phyloP scores from a whole-genome alignment of 2,329 filamentous ascomycete species.

The Fusarium lyarnte region DNA sequence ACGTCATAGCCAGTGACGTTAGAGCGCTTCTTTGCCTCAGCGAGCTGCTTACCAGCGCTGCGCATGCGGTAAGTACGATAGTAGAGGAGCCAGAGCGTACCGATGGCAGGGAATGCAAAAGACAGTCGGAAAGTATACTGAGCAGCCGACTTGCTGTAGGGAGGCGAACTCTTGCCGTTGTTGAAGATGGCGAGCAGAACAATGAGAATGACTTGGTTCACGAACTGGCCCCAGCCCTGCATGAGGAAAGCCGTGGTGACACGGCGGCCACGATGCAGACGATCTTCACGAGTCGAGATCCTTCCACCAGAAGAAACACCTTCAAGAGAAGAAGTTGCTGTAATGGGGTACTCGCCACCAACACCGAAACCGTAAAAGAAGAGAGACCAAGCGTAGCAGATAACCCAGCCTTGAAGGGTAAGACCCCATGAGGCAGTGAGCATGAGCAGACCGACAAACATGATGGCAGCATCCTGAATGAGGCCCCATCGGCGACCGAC shows the following conservation, averaged over 20 bases:
- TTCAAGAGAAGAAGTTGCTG: slow-evolving; percentile 94
- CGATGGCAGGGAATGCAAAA: slow-evolving; percentile 89
- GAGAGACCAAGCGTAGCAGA: slow-evolving; percentile 94
- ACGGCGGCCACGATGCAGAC: slow-evolving; percentile 93
- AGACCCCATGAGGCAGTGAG: slow-evolving; percentile 90
- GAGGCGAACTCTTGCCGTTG: slow-evolving; percentile 75
- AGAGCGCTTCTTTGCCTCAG: slow-evolving; percentile 83
- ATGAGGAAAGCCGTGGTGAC: slow-evolving; percentile 96
- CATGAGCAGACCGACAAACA: slow-evolving; percentile 93
- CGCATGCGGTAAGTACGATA: slow-evolving; percentile 97
- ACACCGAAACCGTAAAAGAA: slow-evolving; percentile 77
- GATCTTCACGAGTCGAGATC: slow-evolving; percentile 89
- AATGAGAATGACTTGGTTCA: slow-evolving; percentile 92
- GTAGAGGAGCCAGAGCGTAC: slow-evolving; percentile 94
- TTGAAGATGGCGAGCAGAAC: slow-evolving; percentile 89
- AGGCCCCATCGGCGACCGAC: slow-evolving; percentile 93
- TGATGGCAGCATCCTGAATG: slow-evolving; percentile 92
- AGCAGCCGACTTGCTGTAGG: slow-evolving; percentile 79
- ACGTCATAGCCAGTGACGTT: slow-evolving; percentile 93
- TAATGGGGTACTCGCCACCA: slow-evolving; percentile 96
- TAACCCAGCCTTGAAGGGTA: slow-evolving; percentile 91
- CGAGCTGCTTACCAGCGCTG: slow-evolving; percentile 83
- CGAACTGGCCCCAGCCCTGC: slow-evolving; percentile 97
- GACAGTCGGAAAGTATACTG: slow-evolving; percentile 94
- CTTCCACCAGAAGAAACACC: slow-evolving; percentile 86